Percentiles rank a stretch among this genome's conserved stretches.
phyloP scores from a whole-genome alignment of 345 rosid species.

The Eucalyptus cladocalyx region DNA sequence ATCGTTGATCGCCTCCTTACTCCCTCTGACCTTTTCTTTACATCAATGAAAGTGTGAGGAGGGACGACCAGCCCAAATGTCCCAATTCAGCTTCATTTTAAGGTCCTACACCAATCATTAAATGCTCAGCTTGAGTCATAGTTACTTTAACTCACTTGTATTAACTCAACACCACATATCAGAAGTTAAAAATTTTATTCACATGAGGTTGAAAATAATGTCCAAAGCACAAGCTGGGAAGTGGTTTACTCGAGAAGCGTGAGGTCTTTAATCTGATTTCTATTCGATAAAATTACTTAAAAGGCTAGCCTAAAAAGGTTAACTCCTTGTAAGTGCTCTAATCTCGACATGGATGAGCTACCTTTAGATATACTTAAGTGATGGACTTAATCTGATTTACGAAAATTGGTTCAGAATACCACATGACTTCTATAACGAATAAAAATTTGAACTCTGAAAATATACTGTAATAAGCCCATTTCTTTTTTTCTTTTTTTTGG shows the following conservation, averaged over 20 bases:
- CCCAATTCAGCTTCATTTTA: not conserved
- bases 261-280: not conserved
- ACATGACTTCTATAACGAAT: not conserved
- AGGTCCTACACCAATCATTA: not conserved
- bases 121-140: not conserved
- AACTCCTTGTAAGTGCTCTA: not conserved
- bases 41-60: not conserved
- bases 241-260: not conserved
- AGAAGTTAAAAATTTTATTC: not conserved
- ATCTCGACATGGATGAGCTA: not conserved
- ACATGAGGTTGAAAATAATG: not conserved
- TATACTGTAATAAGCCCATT: not conserved
- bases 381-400: not conserved
- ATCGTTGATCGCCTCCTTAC: not conserved
- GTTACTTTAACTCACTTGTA: not conserved
- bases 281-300: not conserved
- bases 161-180: not conserved
- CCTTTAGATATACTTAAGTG: not conserved
- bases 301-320: not conserved
- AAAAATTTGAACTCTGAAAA: not conserved
- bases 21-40: not conserved
- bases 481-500: not conserved
- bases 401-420: not conserved
- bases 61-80: not conserved
- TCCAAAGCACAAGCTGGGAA: not conserved